phyloP scores from a whole-genome alignment of 2,329 filamentous ascomycete genomes.

The Colletotrichum trifolii region DNA sequence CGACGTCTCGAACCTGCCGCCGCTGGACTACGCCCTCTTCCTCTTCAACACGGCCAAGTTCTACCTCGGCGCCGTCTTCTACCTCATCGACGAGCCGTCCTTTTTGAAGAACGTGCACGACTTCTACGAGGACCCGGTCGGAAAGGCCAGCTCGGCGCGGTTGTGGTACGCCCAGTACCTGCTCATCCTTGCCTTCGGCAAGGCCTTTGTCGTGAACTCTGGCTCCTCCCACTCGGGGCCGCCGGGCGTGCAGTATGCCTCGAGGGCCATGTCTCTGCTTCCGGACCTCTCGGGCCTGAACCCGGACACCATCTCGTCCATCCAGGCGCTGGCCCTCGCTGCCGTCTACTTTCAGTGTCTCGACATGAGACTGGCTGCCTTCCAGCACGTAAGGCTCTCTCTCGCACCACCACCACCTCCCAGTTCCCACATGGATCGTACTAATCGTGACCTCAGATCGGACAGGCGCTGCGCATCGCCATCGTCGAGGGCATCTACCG shows the following conservation, averaged over 20 bases:
- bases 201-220: slow-evolving; percentile 43
- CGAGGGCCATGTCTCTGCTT: slow-evolving; percentile 51
- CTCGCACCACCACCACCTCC: no score
- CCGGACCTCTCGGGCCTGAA: slow-evolving; percentile 49
- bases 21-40: slow-evolving; percentile 40
- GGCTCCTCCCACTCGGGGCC: slow-evolving; percentile 43
- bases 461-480: slow-evolving; percentile 46
- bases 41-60: slow-evolving; percentile 42
- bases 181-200: slow-evolving; percentile 46
- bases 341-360: slow-evolving; percentile 54
- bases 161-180: slow-evolving; percentile 48
- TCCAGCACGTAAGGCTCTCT: slow-evolving; percentile 47
- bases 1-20: slow-evolving; percentile 42
- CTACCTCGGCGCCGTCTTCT: slow-evolving; percentile 40
- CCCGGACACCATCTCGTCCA: slow-evolving; percentile 44
- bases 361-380: slow-evolving; percentile 52
- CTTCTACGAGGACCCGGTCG: slow-evolving; percentile 39
- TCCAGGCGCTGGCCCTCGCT: slow-evolving; percentile 48
- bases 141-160: slow-evolving; percentile 36
- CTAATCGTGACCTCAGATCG: slow-evolving; percentile 40
- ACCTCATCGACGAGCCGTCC: slow-evolving; percentile 40
- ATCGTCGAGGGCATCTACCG: slow-evolving; percentile 44
- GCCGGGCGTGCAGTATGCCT: slow-evolving; percentile 51
- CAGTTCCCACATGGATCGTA: slow-evolving; percentile 18
- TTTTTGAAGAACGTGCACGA: slow-evolving; percentile 39